These are phyloP conservation scores for Kurtzmaniella quercitrusa DNA, from an alignment of 1,139 yeast genomes.

Conservation along the genomic window DNA sequence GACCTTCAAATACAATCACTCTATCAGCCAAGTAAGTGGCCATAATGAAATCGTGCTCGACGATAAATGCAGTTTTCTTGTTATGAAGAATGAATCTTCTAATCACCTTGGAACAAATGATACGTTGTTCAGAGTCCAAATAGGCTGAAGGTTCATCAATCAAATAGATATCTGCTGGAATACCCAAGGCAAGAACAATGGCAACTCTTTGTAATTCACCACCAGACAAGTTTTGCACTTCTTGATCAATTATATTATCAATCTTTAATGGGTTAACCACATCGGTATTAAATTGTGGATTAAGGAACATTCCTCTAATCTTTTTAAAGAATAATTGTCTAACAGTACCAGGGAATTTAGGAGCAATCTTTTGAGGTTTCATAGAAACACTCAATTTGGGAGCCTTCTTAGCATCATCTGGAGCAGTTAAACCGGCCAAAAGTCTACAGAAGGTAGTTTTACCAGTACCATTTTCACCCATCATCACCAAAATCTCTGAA, in stretches of 20 bases:
- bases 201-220: constrained; percentile 99
- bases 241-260: constrained; percentile 93
- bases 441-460: constrained; percentile 95
- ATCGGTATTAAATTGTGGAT: constrained; percentile 97
- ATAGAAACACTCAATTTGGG: constrained; percentile 90
- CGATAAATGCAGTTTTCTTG: constrained; percentile 95
- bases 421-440: constrained; percentile 86
- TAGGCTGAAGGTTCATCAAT: constrained; percentile 99
- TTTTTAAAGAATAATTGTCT: constrained; percentile 95
- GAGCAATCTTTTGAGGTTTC: constrained; percentile 99
- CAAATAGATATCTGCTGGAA: constrained; percentile 91
- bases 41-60: constrained; percentile 99
- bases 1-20: constrained; percentile 96
- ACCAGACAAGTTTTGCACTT: constrained; percentile 95
- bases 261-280: constrained; percentile 93
- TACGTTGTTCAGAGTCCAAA: constrained; percentile 99
- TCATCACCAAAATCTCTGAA: constrained; percentile 96
- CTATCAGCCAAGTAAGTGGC: constrained; percentile 98
- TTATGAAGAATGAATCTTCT: constrained; percentile 94
- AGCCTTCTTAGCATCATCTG: constrained; percentile 73
- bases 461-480: constrained; percentile 99
- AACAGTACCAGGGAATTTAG: constrained; percentile 96
- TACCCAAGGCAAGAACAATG: constrained; percentile 88
- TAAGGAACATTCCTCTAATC: constrained; percentile 88
- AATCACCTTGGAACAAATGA: constrained; percentile 95